phyloP scores from a whole-genome alignment of 345 rosid species.

The Euclidium syriacum region DNA sequence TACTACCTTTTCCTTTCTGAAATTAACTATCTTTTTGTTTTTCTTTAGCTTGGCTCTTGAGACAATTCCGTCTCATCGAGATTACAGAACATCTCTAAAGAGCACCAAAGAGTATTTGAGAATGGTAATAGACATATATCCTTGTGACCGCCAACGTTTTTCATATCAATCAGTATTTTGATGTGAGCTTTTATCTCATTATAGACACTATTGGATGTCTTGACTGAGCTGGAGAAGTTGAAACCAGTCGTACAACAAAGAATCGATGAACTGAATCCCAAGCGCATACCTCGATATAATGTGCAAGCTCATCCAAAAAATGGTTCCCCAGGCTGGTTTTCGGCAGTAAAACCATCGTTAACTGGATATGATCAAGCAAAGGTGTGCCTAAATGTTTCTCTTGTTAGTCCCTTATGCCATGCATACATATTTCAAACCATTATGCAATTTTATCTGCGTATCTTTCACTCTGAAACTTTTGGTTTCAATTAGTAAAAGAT shows the following conservation, averaged over 20 bases:
- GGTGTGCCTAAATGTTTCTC: conserved; percentile 43
- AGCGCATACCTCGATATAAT: conserved; percentile 36
- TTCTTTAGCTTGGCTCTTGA: conserved; percentile 78
- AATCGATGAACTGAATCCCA: conserved; percentile 50
- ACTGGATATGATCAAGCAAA: conserved; percentile 36
- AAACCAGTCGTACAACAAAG: conserved; percentile 72
- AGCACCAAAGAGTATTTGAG: conserved; percentile 51
- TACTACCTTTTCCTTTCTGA: neutral
- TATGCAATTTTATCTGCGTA: neutral
- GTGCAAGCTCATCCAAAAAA: conserved; percentile 36
- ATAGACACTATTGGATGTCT: conserved; percentile 59
- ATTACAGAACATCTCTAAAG: conserved; percentile 45
- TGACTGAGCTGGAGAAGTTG: conserved; percentile 80
- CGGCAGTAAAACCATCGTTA: conserved; percentile 40
- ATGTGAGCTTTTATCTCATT: conserved; percentile 28
- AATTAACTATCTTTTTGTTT: conserved; percentile 15
- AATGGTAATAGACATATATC: conserved; percentile 39
- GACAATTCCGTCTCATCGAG: conserved; percentile 92
- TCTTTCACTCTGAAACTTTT: neutral
- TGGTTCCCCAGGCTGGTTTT: conserved; percentile 42
- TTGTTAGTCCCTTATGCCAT: conserved; percentile 15
- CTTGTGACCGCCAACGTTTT: neutral
- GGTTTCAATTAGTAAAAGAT: neutral
- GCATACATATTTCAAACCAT: neutral
- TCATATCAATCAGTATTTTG: conserved; percentile 1